Evolutionary conservation across 2,329 filamentous ascomycete genomes (phyloP).

Genomic region (Dothideomycetes sp.): DNA sequence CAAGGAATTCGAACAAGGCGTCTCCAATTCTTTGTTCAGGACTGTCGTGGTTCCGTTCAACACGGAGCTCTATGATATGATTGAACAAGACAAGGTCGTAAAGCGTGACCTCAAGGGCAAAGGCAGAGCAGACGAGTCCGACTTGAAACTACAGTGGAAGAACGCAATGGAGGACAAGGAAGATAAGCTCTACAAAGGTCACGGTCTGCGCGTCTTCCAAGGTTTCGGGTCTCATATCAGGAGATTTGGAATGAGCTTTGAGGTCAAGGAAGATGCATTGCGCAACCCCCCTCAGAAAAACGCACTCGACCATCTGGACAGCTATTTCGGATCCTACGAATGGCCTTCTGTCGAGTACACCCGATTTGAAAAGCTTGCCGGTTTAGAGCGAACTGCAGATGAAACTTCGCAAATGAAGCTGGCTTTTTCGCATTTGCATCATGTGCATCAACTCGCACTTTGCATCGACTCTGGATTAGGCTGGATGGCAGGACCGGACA

Average conservation of each 20-base stretch:
- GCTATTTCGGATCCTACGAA: conserved; percentile 54
- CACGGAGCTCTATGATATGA: conserved; percentile 49
- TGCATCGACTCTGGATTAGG: conserved; percentile 58
- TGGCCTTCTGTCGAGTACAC: conserved; percentile 52
- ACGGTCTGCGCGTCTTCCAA: conserved; percentile 51
- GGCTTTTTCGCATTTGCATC: conserved; percentile 45
- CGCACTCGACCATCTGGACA: conserved; percentile 40
- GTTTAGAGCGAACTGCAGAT: conserved; percentile 52
- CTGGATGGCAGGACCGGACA: conserved; percentile 53
- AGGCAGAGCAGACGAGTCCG: conserved; percentile 15
- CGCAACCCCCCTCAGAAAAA: conserved; percentile 44
- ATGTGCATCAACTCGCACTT: conserved; percentile 52
- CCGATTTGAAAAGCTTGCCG: conserved; percentile 48
- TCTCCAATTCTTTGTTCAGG: conserved; percentile 48
- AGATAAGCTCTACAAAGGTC: conserved; percentile 40
- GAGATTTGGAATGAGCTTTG: conserved; percentile 57
- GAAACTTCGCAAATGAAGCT: conserved; percentile 50
- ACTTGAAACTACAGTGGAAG: conserved; percentile 27
- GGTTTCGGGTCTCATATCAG: conserved; percentile 50
- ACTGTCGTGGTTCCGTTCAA: conserved; percentile 57
- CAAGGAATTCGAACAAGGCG: conserved; percentile 46
- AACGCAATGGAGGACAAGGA: conserved; percentile 26
- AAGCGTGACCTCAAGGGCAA: conserved; percentile 25
- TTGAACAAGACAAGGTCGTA: conserved; percentile 24
- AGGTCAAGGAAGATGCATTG: conserved; percentile 46